Percentiles rank a stretch among this genome's conserved stretches.
These are phyloP conservation scores for Pythium biforme DNA, from an alignment of 352 stramenopile genomes.

Conservation along the genomic window DNA sequence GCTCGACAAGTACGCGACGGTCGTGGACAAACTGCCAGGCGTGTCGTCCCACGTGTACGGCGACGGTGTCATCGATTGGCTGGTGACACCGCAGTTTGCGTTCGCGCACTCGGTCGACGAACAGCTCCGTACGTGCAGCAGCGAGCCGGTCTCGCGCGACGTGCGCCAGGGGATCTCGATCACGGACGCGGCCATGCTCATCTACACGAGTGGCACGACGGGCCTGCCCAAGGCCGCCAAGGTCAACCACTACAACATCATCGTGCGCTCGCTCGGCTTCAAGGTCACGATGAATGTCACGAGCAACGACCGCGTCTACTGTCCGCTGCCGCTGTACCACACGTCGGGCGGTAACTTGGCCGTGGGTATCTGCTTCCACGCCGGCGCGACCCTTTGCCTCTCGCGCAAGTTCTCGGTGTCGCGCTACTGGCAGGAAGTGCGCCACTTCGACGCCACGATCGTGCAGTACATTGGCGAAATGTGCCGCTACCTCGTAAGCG, in stretches of 20 bases:
- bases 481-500: slow-evolving; percentile 81
- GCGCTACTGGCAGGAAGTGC: slow-evolving; percentile 83
- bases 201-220: slow-evolving; percentile 87
- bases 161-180: slow-evolving; percentile 40
- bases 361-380: slow-evolving; percentile 79
- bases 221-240: slow-evolving; percentile 74
- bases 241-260: slow-evolving; percentile 64
- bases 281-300: slow-evolving; percentile 35
- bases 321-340: slow-evolving; percentile 81
- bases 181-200: slow-evolving; percentile 70
- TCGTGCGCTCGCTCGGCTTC: slow-evolving; percentile 58
- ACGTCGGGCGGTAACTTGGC: slow-evolving; percentile 78
- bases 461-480: slow-evolving; percentile 92
- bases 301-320: slow-evolving; percentile 73
- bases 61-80: slow-evolving; percentile 31
- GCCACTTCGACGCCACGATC: slow-evolving; percentile 65
- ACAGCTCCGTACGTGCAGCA: slow-evolving; percentile 19
- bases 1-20: slow-evolving; percentile 37
- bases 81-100: slow-evolving; percentile 15
- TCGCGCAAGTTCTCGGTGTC: slow-evolving; percentile 74
- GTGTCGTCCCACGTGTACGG: slow-evolving; percentile 47
- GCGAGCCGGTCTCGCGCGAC: slow-evolving; percentile 26
- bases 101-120: slow-evolving; percentile 45
- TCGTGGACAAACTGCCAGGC: slow-evolving; percentile 28
- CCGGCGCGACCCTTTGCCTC: slow-evolving; percentile 71